Base-by-base conservation (phyloP, 2,329 filamentous ascomycete species). In the Monosporascus sp. region DNA sequence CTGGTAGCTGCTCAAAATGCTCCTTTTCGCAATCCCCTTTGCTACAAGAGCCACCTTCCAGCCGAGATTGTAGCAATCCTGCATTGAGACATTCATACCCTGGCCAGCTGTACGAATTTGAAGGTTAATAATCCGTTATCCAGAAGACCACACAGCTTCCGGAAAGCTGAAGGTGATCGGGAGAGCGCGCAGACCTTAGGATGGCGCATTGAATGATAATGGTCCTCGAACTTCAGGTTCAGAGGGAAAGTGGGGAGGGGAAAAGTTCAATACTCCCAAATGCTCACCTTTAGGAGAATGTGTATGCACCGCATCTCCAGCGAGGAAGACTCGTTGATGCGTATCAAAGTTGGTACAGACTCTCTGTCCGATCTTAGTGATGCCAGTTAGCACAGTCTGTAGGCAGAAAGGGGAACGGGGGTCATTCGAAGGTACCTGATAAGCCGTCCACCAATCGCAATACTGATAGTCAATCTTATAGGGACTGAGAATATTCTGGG, bases 261-360 rank as follows among this genome's bases (percentile, higher is more conserved):
- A 5, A 3, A 31, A 14, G 2, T 35, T 14, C 9, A 14, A 35
- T 35, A 5, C 9, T 35, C 11, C 11, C 20, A 17, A 14, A 3
- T 7, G 20, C 43, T 26, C 20, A 46, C 43, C 43, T 68, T 88
- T 88, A 4, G 86, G 86, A 2, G 82, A 86, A 64, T 89, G 86
- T 0, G 86, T 89, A 60, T 89, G 86, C 56, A 84, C 86, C 37
- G 86, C 85, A 63, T 89, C 86, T 17, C 85, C 85, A 14, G 84
- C 82, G 38, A 46, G 43, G 5, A 46, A 46, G 14, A 46, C 43
- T 27, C 43, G 24, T 14, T 24, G 43, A 16, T 46, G 43, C 14
- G 43, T 24, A 31, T 46, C 43, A 24, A 46, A 46, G 24, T 46
- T 46, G 22, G 43, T 46, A 24, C 43, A 46, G 43, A 46, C 43